A percentile compares a stretch with the other conserved stretches of the same genome.
Conservation (phyloP, 2,329 filamentous ascomycete species). For the Xylariaceae sp. region DNA sequence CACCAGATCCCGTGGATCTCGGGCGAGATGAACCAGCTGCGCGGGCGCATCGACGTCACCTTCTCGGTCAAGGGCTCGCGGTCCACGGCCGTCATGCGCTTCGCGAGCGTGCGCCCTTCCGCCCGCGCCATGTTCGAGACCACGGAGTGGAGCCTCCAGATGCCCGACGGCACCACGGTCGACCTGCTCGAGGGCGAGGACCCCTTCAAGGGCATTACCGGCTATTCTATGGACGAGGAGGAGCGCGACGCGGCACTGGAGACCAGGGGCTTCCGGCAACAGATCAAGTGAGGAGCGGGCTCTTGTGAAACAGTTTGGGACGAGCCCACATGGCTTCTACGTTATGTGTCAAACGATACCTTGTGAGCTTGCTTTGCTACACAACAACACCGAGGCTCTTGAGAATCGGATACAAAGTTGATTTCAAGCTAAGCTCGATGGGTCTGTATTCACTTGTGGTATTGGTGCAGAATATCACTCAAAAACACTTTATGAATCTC, state of each 20-base stretch:
- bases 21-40: conserved; percentile 90
- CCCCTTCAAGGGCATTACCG: conserved; percentile 66
- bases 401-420: neutral
- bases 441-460: neutral
- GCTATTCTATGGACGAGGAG: conserved; percentile 49
- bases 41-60: conserved; percentile 84
- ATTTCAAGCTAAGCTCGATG: neutral
- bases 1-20: conserved; percentile 82
- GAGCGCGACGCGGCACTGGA: conserved; percentile 48
- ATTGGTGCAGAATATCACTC: neutral
- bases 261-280: conserved; percentile 60
- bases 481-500: neutral
- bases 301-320: too few relatives aligned
- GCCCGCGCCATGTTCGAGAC: conserved; percentile 77
- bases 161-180: conserved; percentile 63
- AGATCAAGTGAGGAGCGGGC: conserved; percentile 44
- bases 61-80: conserved; percentile 86
- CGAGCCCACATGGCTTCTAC: too few relatives aligned
- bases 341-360: neutral
- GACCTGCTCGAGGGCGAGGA: conserved; percentile 78
- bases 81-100: conserved; percentile 74
- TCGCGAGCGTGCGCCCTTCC: conserved; percentile 73
- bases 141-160: conserved; percentile 84
- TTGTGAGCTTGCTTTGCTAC: neutral
- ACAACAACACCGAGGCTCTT: neutral